Percentiles rank a stretch among this genome's conserved stretches.
Evolutionary conservation across 306 rosid genomes (phyloP).

Genomic region (Dryas drummondii): DNA sequence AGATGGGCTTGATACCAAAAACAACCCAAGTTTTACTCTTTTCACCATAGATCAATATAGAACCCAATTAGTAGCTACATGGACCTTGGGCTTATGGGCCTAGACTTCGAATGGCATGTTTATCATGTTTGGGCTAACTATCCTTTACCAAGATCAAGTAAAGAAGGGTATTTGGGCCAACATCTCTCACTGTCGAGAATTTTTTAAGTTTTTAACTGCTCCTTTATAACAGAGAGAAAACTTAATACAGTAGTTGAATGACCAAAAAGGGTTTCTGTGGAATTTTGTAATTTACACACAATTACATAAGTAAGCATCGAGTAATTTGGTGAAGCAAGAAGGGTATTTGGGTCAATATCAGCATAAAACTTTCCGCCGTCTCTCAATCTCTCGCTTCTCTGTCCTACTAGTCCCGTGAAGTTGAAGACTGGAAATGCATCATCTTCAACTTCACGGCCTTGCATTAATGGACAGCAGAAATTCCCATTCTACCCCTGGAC

Average conservation of each 20-base stretch:
- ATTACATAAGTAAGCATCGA: neutral
- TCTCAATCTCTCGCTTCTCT: neutral
- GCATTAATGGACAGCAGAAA: conserved; percentile 32
- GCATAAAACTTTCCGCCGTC: neutral
- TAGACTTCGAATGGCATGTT: no score
- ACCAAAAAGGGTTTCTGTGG: neutral
- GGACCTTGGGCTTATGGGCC: no score
- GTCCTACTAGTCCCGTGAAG: neutral
- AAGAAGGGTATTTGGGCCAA: no score
- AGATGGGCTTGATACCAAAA: no score
- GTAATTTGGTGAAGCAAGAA: neutral
- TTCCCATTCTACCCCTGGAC: conserved; percentile 22
- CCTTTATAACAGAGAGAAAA: no score
- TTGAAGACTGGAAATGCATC: conserved; percentile 1
- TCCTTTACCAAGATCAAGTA: no score
- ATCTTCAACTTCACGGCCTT: conserved; percentile 11
- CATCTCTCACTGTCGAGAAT: no score
- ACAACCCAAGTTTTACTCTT: no score
- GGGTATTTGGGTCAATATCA: neutral
- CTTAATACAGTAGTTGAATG: neutral
- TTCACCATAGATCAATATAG: no score
- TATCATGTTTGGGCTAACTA: no score
- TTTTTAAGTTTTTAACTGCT: no score
- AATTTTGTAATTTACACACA: neutral
- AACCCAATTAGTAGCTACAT: no score